Evolutionary conservation across 179 eudicot species (phyloP).

Genomic region (Monotropa hypopitys): DNA sequence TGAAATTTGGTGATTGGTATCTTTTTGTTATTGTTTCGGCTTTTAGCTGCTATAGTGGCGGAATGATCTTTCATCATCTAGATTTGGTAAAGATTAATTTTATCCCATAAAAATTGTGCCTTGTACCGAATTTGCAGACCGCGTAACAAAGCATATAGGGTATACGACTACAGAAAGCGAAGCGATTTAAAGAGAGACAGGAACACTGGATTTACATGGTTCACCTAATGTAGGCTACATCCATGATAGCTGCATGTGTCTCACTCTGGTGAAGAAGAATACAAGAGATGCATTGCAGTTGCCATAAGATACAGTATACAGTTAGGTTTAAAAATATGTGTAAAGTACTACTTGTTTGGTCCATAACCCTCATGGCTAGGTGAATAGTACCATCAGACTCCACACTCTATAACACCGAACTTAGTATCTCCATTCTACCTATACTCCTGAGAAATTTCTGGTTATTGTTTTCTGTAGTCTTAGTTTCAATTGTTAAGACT

Average conservation of each 20-base stretch:
- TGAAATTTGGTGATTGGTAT: background rate
- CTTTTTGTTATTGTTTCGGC: background rate
- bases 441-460: background rate
- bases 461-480: background rate
- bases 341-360: no score
- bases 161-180: background rate
- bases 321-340: background rate
- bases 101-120: background rate
- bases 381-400: background rate
- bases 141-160: background rate
- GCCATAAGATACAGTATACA: background rate
- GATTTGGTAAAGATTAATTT: background rate
- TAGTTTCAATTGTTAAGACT: background rate
- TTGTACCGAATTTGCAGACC: background rate
- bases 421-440: background rate
- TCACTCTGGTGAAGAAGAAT: background rate
- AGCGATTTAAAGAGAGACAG: background rate
- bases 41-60: background rate
- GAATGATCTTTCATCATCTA: background rate
- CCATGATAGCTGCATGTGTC: background rate
- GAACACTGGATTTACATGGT: background rate
- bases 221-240: background rate
- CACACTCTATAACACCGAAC: background rate
- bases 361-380: background rate
- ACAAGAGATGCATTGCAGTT: background rate